phyloP scores from a whole-genome alignment of 345 rosid species.

The Orychophragmus violaceus region DNA sequence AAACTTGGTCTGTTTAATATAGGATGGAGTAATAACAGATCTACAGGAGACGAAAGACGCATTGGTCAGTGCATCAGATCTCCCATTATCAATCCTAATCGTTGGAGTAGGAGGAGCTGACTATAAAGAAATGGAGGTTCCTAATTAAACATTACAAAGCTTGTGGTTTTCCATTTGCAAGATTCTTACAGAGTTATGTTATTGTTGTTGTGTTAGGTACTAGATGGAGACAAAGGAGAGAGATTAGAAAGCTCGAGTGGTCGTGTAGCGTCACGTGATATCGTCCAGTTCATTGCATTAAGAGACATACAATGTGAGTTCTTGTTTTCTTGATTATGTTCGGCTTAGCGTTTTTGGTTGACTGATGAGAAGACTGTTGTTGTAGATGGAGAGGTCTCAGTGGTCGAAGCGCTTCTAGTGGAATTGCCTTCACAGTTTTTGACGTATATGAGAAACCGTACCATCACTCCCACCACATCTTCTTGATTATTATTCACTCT shows the following conservation, averaged over 20 bases:
- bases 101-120: conserved; percentile 99
- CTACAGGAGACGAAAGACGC: conserved; percentile 95
- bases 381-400: conserved; percentile 75
- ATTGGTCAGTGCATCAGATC: conserved; percentile 84
- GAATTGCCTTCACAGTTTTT: conserved; percentile 86
- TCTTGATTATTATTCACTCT: conserved; percentile 8
- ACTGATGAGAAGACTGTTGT: not conserved
- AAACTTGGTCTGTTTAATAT: not conserved
- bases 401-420: conserved; percentile 73
- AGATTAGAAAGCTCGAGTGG: conserved; percentile 81
- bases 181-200: not conserved
- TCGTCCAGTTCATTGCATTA: conserved; percentile 88
- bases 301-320: conserved; percentile 70
- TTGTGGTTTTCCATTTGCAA: not conserved
- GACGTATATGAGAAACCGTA: conserved; percentile 63
- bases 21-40: conserved; percentile 98
- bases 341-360: not conserved
- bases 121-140: conserved; percentile 98
- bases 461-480: conserved; percentile 43
- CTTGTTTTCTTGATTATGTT: not conserved
- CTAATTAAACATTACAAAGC: not conserved
- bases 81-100: conserved; percentile 83
- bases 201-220: conserved; percentile 37
- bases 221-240: conserved; percentile 90
- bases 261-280: conserved; percentile 87